Base-by-base conservation (phyloP, 2,329 filamentous ascomycete species). In the Fusarium clavum region DNA sequence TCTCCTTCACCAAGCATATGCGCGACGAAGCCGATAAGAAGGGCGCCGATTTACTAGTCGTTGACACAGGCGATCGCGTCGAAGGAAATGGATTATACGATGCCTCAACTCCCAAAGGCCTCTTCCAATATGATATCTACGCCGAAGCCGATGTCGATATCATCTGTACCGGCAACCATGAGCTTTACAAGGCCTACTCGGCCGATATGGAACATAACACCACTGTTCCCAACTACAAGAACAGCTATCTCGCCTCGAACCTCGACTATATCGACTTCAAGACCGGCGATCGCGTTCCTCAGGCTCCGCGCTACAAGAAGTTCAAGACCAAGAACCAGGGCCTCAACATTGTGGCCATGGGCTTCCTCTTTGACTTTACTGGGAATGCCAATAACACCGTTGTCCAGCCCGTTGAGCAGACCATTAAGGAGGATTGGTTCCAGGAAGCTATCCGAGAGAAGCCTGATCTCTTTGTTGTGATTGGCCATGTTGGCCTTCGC, bases 51-150 rank as follows among this genome's bases (percentile, higher is more conserved):
- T 83, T 99, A 18, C 83, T 99, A n/a, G 84, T 99, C n/a, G 84
- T 99, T 69, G 96, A 99, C 78, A 98, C 94, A 1, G 96, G 96
- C 64, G 96, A 98, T 77, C 88, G 95, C 9, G 88, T 98, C 73
- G 96, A 98, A 80, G 94, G 95, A 38, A 98, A 97, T 77, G 96
- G 95, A 2, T 87, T 99, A 6, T 98, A 97, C 80, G 96, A 98
- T 78, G 92, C 91, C 8, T 97, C 94, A 1, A 84, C 87, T 29
- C 96, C 96, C 11, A 97, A 97, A 77, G 96, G 96, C 24, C 86
- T 91, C 76, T 98, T 94, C 79, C 94, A 93, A 2, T 95, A 94
- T 77, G 92, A 95, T 69, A 96, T 98, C 58, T 90, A 96, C 77
- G 90, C 90, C 66, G 85, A 97, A 76, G 94, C 97, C 77, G 81